Base-by-base conservation (phyloP, 1,284 basidiomycete genomes). In the Rhodofomes roseus region DNA sequence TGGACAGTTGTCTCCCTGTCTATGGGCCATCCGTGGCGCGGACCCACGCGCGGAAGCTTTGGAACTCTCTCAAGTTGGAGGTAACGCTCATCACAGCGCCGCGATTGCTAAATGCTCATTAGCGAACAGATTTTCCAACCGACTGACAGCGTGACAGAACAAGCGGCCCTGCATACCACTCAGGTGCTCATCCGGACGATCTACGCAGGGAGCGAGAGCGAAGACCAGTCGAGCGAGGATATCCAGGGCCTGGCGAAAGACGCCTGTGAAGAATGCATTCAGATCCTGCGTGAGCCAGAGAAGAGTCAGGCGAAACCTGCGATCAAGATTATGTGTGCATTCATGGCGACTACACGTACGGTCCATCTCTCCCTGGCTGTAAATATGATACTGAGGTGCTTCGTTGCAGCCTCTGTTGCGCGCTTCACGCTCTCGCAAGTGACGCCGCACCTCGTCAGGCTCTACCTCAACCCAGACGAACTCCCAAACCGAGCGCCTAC, bases 31-130 rank as follows among this genome's bases (percentile, higher is more conserved):
- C 74, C 1, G 74, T 87, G 1, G 86, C 86, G 5, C 79, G 81
- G 9, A 81, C 82, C 22, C 83, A 84, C 62, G 90, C 89, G 0
- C 80, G 80, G 2, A 90, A 93, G 62, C 74, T 97, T 23, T 96
- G 95, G 92, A 95, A 90, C 71, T 81, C 87, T 1, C 74, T 97
- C 36, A 95, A 93, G 70, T 81, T 96, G 20, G 95, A 97, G 81
- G 93, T 92, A 66, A 54, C 74, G 25, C 18, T 31, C 23, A 12
- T 20, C 16, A 0, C 11, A 1, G 20, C 11, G 11, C 27, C n/a
- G 14, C 8, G 25, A 18, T 3, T 34, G 31, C 11, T 11, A 54
- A 16, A 16, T 8, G n/a, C 31, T 34, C 25, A 25, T n/a, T 16
- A 37, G 22, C 41, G 23, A 4, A 2, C 37, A 96, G 93, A 90